These are phyloP conservation scores for Nicotiana noctiflora DNA, from an alignment of 257 asterid species.

Conservation along the genomic window DNA sequence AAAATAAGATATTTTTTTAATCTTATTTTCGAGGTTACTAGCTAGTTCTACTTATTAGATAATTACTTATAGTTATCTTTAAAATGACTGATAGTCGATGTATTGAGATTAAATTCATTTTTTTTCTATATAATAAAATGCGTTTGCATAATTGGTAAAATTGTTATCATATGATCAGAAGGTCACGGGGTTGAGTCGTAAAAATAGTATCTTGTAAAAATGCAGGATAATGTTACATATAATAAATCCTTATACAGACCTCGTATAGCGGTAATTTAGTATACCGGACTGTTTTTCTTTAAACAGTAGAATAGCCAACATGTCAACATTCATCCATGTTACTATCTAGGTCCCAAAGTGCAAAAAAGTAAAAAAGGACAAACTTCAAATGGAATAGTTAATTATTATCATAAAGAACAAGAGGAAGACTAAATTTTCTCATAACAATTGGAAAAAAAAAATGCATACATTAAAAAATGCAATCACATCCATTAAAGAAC, in stretches of 20 bases:
- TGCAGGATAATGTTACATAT: rapidly evolving
- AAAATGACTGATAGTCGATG: not conserved
- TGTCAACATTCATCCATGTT: not conserved
- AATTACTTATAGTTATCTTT: too few relatives aligned
- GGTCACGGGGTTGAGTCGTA: too few relatives aligned
- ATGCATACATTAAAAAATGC: not conserved
- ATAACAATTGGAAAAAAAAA: not conserved
- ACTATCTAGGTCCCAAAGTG: not conserved
- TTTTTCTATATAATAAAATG: not conserved
- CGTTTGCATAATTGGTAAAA: too few relatives aligned
- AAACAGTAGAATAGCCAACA: not conserved
- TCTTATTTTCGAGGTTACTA: too few relatives aligned
- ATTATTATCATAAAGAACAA: not conserved
- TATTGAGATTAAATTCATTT: not conserved
- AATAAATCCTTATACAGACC: too few relatives aligned
- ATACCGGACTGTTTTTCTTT: not conserved
- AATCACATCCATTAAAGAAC: not conserved
- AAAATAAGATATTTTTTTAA: too few relatives aligned
- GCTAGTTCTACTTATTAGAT: too few relatives aligned
- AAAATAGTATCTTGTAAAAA: too few relatives aligned
- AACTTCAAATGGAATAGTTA: not conserved
- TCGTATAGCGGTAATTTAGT: rapidly evolving
- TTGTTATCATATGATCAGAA: rapidly evolving
- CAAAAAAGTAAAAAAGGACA: not conserved
- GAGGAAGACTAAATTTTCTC: not conserved